phyloP scores from a whole-genome alignment of 768 basidiomycete genomes.

The Naganishia kalamii region DNA sequence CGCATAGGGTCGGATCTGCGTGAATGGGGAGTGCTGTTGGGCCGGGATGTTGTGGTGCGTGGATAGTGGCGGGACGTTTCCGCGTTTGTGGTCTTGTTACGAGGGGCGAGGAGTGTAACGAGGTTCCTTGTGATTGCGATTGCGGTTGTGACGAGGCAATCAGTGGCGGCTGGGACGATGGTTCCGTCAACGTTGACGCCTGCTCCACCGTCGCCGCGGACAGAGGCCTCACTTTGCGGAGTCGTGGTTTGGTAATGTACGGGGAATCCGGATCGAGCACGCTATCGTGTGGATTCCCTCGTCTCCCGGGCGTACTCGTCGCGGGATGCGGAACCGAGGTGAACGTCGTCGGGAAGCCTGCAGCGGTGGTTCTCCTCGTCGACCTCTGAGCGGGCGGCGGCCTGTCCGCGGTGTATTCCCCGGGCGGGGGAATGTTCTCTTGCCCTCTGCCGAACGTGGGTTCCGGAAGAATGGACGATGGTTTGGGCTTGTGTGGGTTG shows the following conservation, averaged over 20 bases:
- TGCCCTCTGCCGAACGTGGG: background rate
- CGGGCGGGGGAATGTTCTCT: slow-evolving; percentile 13
- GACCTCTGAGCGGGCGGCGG: background rate
- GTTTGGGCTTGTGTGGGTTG: background rate
- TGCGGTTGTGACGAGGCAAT: background rate
- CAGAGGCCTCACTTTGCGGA: background rate
- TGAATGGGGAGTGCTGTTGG: slow-evolving; percentile 11
- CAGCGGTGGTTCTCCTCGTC: background rate
- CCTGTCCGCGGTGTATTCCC: background rate
- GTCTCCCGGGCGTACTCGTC: background rate
- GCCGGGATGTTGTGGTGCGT: background rate
- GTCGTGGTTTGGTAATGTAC: background rate
- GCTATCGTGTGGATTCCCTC: background rate
- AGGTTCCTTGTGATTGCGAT: background rate
- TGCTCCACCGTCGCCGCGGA: too few species aligned
- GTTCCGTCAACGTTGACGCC: background rate
- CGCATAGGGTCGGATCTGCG: slow-evolving; percentile 31
- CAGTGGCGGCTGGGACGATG: slow-evolving; percentile 2
- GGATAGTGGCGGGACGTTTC: background rate
- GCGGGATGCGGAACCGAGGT: background rate
- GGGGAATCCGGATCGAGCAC: background rate
- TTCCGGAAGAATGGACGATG: background rate
- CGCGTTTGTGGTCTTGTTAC: background rate
- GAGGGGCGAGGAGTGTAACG: background rate
- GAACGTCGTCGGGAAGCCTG: background rate